These are phyloP conservation scores for Deinandra increscens DNA, from an alignment of 129 eudicot genomes.

Conservation along the genomic window DNA sequence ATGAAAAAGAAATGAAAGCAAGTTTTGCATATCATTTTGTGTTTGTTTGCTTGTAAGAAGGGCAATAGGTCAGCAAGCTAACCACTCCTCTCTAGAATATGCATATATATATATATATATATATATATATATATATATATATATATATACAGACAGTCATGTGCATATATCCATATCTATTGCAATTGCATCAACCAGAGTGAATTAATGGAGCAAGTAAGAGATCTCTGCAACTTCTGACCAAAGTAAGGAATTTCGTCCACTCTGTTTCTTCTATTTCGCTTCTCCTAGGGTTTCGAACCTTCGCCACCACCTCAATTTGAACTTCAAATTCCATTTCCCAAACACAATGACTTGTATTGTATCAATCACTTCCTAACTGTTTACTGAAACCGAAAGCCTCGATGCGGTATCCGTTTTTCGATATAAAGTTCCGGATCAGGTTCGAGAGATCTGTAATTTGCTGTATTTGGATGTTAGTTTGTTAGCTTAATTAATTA, in stretches of 20 bases:
- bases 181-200: constrained; percentile 30
- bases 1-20: neutral
- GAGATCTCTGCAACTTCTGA: constrained; percentile 60
- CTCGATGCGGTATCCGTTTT: constrained; percentile 21
- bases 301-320: constrained; percentile 34
- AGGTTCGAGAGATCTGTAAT: constrained; percentile 29
- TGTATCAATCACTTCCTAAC: neutral
- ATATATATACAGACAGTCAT: constrained; percentile 9
- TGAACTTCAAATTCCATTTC: constrained; percentile 2
- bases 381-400: neutral
- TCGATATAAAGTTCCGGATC: constrained; percentile 19
- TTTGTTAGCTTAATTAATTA: constrained; percentile 27
- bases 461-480: constrained; percentile 20
- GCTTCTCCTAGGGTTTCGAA: constrained; percentile 37
- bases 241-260: constrained; percentile 53
- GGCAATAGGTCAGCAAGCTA: constrained; percentile 41
- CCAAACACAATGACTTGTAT: constrained; percentile 1
- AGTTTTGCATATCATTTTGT: constrained; percentile 28
- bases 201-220: constrained; percentile 51
- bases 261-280: constrained; percentile 24
- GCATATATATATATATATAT: too few species aligned
- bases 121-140: too few species aligned
- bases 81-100: constrained; percentile 30
- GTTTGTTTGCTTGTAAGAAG: constrained; percentile 44
- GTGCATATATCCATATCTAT: constrained; percentile 25